Evolutionary conservation across 306 rosid genomes (phyloP).

Genomic region (Sophora flavescens): DNA sequence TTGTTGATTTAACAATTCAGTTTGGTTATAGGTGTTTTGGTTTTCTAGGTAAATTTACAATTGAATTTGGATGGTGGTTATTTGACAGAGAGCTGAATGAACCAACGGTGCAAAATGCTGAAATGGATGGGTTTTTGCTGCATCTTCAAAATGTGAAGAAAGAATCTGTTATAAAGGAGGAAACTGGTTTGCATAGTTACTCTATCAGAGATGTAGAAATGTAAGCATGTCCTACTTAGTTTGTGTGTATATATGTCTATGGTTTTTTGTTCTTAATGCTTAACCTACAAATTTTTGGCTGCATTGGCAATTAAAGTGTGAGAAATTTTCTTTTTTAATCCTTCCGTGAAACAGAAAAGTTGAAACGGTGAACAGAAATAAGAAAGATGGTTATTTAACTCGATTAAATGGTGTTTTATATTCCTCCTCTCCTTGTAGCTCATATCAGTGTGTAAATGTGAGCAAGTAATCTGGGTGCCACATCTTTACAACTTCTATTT

Average conservation of each 20-base stretch:
- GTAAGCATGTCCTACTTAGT: conserved; percentile 53
- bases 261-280: conserved; percentile 21
- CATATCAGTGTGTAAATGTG: neutral
- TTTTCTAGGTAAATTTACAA: conserved; percentile 11
- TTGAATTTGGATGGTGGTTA: conserved; percentile 32
- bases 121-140: conserved; percentile 87
- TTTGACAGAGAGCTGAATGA: conserved; percentile 70
- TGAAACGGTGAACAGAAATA: conserved; percentile 7
- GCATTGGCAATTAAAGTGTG: conserved; percentile 3
- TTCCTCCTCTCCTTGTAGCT: neutral
- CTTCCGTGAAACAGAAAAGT: neutral
- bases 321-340: neutral
- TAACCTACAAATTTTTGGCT: conserved; percentile 3
- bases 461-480: conserved; percentile 11
- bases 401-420: conserved; percentile 1
- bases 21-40: neutral
- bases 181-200: conserved; percentile 75
- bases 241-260: conserved; percentile 8
- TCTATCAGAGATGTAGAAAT: conserved; percentile 86
- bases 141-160: conserved; percentile 75
- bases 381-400: neutral
- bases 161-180: conserved; percentile 67
- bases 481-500: conserved; percentile 25
- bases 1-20: neutral
- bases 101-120: conserved; percentile 60